These are phyloP conservation scores for Phytopythium kandeliae DNA, from an alignment of 352 stramenopile genomes.

Conservation along the genomic window DNA sequence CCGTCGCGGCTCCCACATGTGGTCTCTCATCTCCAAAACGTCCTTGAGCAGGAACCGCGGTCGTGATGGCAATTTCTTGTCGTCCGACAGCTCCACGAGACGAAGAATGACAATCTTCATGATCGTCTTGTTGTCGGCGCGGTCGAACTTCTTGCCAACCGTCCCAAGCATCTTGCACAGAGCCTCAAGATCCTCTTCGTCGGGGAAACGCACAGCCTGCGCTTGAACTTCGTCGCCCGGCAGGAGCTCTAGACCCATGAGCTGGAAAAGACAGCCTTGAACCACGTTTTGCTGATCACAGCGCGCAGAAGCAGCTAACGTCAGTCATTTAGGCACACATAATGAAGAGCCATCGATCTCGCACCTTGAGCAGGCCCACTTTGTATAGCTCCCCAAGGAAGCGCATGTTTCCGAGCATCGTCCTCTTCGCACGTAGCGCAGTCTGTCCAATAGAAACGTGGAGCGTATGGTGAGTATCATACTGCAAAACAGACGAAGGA, in stretches of 20 bases:
- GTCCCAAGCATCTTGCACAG: constrained; percentile 85
- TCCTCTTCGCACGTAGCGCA: constrained; percentile 58
- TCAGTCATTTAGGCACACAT: neutral
- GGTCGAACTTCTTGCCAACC: constrained; percentile 84
- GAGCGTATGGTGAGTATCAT: neutral
- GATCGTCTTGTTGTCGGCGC: constrained; percentile 61
- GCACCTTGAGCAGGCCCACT: constrained; percentile 76
- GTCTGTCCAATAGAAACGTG: constrained; percentile 12
- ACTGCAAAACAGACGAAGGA: neutral
- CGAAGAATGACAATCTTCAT: constrained; percentile 87
- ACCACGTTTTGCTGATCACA: constrained; percentile 50
- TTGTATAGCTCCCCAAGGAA: constrained; percentile 89
- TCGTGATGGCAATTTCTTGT: constrained; percentile 63
- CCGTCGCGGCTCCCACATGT: constrained; percentile 82
- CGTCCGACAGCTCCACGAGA: constrained; percentile 77
- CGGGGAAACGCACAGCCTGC: constrained; percentile 68
- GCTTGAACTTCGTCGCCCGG: constrained; percentile 33
- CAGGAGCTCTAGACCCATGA: constrained; percentile 73
- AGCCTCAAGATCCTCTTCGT: constrained; percentile 81
- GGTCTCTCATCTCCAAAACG: constrained; percentile 77
- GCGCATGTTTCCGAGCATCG: constrained; percentile 85
- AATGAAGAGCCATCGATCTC: neutral
- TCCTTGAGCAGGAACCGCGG: constrained; percentile 82
- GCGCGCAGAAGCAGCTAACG: neutral
- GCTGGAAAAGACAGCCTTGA: constrained; percentile 74